These are phyloP conservation scores for Crucibulum cyathiforme DNA, from an alignment of 1,284 basidiomycete species.

Conservation along the genomic window DNA sequence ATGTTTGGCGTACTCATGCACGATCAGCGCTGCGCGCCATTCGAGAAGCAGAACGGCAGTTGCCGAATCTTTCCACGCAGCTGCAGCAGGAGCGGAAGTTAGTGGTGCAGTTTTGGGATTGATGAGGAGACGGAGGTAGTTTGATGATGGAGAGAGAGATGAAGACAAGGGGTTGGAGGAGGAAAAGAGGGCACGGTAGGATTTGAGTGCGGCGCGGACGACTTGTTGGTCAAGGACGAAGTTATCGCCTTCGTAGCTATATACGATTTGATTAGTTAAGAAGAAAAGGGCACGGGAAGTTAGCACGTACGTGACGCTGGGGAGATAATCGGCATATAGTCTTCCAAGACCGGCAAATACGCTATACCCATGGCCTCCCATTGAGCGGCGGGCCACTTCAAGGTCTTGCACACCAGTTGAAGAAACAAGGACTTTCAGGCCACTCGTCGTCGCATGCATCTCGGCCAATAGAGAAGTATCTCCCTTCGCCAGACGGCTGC, in stretches of 20 bases:
- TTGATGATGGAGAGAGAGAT: conserved; percentile 53
- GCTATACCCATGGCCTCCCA: conserved; percentile 83
- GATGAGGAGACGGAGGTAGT: conserved; percentile 58
- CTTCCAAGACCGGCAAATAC: conserved; percentile 71
- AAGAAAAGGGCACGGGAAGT: neutral
- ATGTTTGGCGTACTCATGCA: conserved; percentile 53
- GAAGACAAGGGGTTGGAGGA: conserved; percentile 22
- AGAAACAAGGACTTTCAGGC: conserved; percentile 71
- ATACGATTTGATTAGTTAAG: neutral
- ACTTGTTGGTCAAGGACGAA: conserved; percentile 78
- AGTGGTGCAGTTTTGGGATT: conserved; percentile 14
- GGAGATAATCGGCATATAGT: conserved; percentile 70
- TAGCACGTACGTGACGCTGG: conserved; percentile 62
- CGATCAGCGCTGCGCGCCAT: conserved; percentile 65
- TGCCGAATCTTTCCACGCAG: conserved; percentile 45
- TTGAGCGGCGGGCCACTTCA: conserved; percentile 71
- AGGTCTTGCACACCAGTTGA: conserved; percentile 62
- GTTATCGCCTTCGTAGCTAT: conserved; percentile 79
- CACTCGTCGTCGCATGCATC: conserved; percentile 75
- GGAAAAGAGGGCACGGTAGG: conserved; percentile 46
- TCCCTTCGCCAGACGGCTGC: conserved; percentile 55
- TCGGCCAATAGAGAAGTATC: conserved; percentile 70
- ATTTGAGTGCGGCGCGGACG: conserved; percentile 71
- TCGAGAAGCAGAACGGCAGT: conserved; percentile 58
- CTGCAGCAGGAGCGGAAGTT: conserved; percentile 10